These are phyloP conservation scores for Thraustochytrium striatum DNA, from an alignment of 352 stramenopile species.

Conservation along the genomic window DNA sequence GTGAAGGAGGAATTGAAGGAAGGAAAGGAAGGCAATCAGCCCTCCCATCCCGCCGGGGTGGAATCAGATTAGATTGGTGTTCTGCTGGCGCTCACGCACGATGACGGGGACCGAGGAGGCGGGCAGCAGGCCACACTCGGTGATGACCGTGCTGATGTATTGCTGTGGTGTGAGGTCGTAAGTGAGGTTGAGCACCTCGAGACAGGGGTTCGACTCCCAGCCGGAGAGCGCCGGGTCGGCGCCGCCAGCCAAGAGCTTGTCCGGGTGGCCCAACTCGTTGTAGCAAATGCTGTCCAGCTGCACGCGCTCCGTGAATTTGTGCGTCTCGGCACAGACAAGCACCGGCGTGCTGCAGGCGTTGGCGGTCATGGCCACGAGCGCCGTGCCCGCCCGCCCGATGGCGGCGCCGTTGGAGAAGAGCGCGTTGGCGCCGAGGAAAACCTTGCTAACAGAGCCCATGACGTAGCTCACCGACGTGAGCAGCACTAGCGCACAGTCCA, in stretches of 20 bases:
- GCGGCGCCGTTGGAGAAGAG: conserved; percentile 92
- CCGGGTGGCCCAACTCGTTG: conserved; percentile 93
- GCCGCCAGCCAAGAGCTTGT: conserved; percentile 69
- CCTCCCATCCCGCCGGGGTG: too few relatives aligned
- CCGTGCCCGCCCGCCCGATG: conserved; percentile 80
- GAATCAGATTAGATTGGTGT: too few relatives aligned
- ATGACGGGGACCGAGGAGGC: conserved; percentile 92
- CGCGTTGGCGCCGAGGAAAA: conserved; percentile 86
- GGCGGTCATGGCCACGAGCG: conserved; percentile 83
- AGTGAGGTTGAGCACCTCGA: conserved; percentile 76
- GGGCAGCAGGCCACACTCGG: conserved; percentile 95
- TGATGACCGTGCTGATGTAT: conserved; percentile 93
- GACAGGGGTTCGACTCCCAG: conserved; percentile 67
- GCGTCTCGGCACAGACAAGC: conserved; percentile 96
- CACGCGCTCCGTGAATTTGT: conserved; percentile 93
- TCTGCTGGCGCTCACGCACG: conserved; percentile 89
- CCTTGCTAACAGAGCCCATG: conserved; percentile 91
- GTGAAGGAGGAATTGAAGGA: too few relatives aligned
- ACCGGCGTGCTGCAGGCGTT: conserved; percentile 86
- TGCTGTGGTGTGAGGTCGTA: conserved; percentile 94
- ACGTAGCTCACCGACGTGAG: conserved; percentile 91
- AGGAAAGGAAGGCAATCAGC: too few relatives aligned
- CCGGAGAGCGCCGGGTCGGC: conserved; percentile 71
- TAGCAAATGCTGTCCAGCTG: conserved; percentile 95
- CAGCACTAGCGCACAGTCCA: conserved; percentile 85